Conservation (phyloP, 106 monocot genomes). For the Allium cepa region DNA sequence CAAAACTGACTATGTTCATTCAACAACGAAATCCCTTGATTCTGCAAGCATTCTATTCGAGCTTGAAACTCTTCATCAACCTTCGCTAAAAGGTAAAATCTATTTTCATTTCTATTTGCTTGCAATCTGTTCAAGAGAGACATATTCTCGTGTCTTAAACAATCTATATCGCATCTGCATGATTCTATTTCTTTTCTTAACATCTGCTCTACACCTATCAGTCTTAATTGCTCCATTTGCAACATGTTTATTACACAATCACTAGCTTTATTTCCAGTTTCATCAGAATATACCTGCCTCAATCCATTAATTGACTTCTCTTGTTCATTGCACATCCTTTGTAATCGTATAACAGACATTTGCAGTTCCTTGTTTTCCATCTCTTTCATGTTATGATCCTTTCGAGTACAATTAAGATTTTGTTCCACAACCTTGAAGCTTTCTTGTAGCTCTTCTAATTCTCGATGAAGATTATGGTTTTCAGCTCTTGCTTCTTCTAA, state of each 20-base stretch:
- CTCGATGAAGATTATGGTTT: slow-evolving; percentile 38
- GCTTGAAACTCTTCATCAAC: slow-evolving; percentile 55
- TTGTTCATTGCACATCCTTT: slow-evolving; percentile 65
- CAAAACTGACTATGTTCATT: slow-evolving; percentile 40
- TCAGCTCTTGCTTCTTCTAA: slow-evolving; percentile 39
- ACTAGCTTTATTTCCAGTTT: slow-evolving; percentile 22
- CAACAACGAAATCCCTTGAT: slow-evolving; percentile 48
- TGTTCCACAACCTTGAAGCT: slow-evolving; percentile 32
- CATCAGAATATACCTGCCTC: slow-evolving; percentile 45
- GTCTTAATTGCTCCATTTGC: slow-evolving; percentile 67
- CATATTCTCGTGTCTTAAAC: slow-evolving; percentile 59
- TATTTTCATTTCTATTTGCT: slow-evolving; percentile 23
- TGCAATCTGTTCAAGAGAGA: slow-evolving; percentile 45
- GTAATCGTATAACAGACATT: slow-evolving; percentile 44
- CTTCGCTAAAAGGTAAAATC: slow-evolving; percentile 15
- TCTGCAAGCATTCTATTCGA: slow-evolving; percentile 50
- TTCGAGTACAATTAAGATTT: slow-evolving; percentile 34
- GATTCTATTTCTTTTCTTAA: slow-evolving; percentile 75
- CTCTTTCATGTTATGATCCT: slow-evolving; percentile 51
- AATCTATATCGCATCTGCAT: slow-evolving; percentile 47
- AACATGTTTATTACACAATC: slow-evolving; percentile 30
- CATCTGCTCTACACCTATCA: slow-evolving; percentile 73
- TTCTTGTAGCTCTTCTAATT: slow-evolving; percentile 38
- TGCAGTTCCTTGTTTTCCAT: slow-evolving; percentile 63
- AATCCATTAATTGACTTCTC: slow-evolving; percentile 81